phyloP scores from a whole-genome alignment of 176 grass and related monocot genomes.

The Dactylis glomerata region DNA sequence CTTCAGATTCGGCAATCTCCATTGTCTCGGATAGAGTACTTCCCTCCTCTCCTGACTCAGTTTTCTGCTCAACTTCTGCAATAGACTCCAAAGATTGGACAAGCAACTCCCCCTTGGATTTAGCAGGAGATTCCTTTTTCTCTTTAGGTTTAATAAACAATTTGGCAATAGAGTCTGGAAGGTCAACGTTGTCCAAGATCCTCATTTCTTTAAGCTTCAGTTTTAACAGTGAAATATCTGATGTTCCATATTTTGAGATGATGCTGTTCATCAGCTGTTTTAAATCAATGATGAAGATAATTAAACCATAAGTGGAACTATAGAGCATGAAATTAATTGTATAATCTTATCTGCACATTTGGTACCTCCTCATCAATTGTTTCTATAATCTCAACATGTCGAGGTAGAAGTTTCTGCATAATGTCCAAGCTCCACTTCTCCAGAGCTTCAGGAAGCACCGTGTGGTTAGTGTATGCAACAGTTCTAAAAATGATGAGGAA shows the following conservation, averaged over 20 bases:
- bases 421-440: constrained; percentile 99
- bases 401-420: constrained; percentile 96
- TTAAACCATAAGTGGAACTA: constrained; percentile 16
- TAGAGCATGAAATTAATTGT: constrained; percentile 5
- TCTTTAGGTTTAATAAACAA: constrained; percentile 81
- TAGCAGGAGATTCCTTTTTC: constrained; percentile 42
- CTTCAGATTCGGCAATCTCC: constrained; percentile 32
- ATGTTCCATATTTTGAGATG: constrained; percentile 65
- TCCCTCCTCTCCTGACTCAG: constrained; percentile 31
- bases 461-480: constrained; percentile 97
- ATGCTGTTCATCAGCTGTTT: constrained; percentile 76
- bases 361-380: constrained; percentile 84
- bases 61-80: constrained; percentile 36
- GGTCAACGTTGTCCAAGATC: constrained; percentile 95
- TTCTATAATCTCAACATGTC: constrained; percentile 99
- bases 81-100: constrained; percentile 43
- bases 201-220: constrained; percentile 88
- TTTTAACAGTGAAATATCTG: constrained; percentile 73
- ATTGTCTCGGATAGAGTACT: constrained; percentile 30
- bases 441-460: constrained; percentile 96
- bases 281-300: constrained; percentile 34
- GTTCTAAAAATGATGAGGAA: constrained; percentile 50
- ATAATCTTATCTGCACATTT: constrained; percentile 11
- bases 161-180: constrained; percentile 62
- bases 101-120: constrained; percentile 43